Base-by-base conservation (phyloP, 139 green algal genomes). In the Tetradesmus lagerheimii region DNA sequence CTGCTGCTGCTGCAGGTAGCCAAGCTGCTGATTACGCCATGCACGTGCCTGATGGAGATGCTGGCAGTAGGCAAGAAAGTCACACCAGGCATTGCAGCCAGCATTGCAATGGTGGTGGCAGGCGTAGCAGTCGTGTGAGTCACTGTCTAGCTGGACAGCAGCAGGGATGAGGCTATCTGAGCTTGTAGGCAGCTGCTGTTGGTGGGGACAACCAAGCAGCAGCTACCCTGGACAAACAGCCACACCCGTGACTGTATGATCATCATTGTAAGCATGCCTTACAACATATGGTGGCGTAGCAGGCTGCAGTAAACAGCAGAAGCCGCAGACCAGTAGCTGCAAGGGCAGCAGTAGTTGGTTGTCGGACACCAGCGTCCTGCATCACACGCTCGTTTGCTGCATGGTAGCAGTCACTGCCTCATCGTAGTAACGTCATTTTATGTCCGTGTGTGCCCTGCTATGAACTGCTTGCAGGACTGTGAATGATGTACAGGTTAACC, bases 1-100 rank as follows among this genome's bases (percentile, higher is more conserved):
- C n/a, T 43, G 1, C 38, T 6, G 15, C 0, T 53, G 4, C 67
- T 89, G 67, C 94, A 96, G 91, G 96, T 99, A 29, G 95, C 97
- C 67, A 99, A 99, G 94, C 96, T 99, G 43, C 94, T 98, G 41
- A 99, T 99, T 91, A 98, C 98, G 84, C 97, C 97, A 6, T 98
- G 97, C 64, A 95, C 97, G 6, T 98, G 96, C 87, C 31, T 97
- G 12, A 87, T 99, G 80, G 97, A 99, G 91, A 79, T 84, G 6
- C 82, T 96, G 20, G 97, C 93, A 89, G 86, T 98, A 41, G 91
- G 94, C n/a, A 93, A 93, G 14, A 87, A 43, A 6, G 95, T 98
- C 75, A 96, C 95, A 0, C 50, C 87, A 6, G 57, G 89, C 8
- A 89, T 93, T 25, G 87, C 96, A 15, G 39, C 88, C 2, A 93